Conservation (phyloP, 805 yeast genomes). For the Candida easanensis region DNA sequence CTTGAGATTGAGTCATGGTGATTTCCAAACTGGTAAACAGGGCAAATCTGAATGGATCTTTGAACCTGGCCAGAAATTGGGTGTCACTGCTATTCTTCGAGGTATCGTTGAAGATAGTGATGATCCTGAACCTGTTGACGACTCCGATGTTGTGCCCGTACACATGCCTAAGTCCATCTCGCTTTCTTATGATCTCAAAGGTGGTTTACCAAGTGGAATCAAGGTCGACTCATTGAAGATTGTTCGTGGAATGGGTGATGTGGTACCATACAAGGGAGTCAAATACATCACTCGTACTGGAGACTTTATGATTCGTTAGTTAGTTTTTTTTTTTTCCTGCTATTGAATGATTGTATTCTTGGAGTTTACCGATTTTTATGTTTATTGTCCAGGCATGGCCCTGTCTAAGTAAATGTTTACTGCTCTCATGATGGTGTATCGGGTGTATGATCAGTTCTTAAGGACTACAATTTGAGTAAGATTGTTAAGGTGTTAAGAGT, state of each 20-base stretch:
- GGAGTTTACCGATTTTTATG: too few species aligned
- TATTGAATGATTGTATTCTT: not conserved
- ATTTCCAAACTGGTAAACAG: constrained; percentile 52
- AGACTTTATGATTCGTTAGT: constrained; percentile 35
- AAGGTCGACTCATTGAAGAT: constrained; percentile 65
- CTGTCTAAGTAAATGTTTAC: too few species aligned
- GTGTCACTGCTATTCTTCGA: constrained; percentile 63
- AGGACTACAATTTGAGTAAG: too few species aligned
- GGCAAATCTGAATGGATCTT: constrained; percentile 69
- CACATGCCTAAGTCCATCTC: constrained; percentile 44
- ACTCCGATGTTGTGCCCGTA: not conserved
- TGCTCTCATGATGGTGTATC: too few species aligned
- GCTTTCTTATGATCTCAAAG: constrained; percentile 57
- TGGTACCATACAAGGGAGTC: constrained; percentile 88
- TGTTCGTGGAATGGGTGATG: constrained; percentile 55
- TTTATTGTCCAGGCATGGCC: too few species aligned
- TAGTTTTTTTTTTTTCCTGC: not conserved
- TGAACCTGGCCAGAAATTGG: constrained; percentile 54
- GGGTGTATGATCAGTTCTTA: too few species aligned
- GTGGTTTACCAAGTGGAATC: constrained; percentile 73
- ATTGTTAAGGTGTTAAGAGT: too few species aligned
- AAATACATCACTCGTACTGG: constrained; percentile 71
- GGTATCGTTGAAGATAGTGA: constrained; percentile 46
- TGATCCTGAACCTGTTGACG: constrained; percentile 4
- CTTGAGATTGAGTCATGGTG: constrained; percentile 73